Percentiles rank a stretch among this genome's conserved stretches.
Conservation (phyloP, 2,329 filamentous ascomycete species). For the Metarhizium sp. region DNA sequence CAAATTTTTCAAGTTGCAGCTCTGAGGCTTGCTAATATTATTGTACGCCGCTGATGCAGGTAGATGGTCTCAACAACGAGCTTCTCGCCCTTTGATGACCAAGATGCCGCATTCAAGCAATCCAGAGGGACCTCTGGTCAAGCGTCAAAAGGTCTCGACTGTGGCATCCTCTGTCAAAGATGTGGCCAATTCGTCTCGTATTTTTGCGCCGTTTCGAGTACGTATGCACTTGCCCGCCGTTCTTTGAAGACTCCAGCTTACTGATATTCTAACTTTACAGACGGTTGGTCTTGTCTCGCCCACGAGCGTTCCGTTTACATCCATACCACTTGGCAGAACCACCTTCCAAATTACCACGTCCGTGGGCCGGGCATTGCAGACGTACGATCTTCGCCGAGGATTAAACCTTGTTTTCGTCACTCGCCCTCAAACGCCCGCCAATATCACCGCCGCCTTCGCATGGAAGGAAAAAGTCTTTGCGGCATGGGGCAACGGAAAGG, state of each 20-base stretch:
- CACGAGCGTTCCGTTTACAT: constrained; percentile 81
- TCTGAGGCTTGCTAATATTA: too few species aligned
- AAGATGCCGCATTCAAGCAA: constrained; percentile 46
- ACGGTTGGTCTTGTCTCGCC: constrained; percentile 91
- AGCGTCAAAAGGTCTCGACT: constrained; percentile 62
- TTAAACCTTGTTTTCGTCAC: constrained; percentile 91
- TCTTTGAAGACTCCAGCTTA: not conserved
- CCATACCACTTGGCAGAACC: constrained; percentile 80
- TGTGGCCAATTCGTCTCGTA: constrained; percentile 53
- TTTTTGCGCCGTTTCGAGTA: constrained; percentile 92
- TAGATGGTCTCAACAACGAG: not conserved
- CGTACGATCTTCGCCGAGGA: constrained; percentile 85
- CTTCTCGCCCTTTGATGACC: not conserved
- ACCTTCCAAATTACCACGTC: constrained; percentile 98
- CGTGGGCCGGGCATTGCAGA: constrained; percentile 81
- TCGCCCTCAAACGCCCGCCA: constrained; percentile 74
- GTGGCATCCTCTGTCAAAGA: constrained; percentile 25
- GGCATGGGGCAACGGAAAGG: constrained; percentile 66
- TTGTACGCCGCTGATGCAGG: not conserved
- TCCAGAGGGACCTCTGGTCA: constrained; percentile 54
- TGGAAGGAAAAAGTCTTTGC: constrained; percentile 83
- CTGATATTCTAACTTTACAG: constrained; percentile 31
- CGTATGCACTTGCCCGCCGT: constrained; percentile 20
- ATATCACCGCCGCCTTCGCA: constrained; percentile 77
- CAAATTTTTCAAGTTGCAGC: constrained; percentile 12